phyloP scores from a whole-genome alignment of 306 rosid species.

The Acacia melanoxylon region DNA sequence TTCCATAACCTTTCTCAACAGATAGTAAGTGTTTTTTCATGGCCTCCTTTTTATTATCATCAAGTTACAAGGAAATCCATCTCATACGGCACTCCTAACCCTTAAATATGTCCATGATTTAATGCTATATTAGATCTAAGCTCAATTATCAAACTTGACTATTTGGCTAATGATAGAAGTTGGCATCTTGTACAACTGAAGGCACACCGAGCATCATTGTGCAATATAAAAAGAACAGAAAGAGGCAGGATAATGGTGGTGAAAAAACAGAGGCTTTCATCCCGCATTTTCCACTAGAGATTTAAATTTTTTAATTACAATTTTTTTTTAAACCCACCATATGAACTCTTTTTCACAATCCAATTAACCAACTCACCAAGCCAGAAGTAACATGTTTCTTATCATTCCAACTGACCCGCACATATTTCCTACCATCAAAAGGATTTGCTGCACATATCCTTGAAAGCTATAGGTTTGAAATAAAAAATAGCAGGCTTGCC shows the following conservation, averaged over 20 bases:
- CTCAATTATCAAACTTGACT: neutral
- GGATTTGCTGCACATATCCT: slow-evolving; percentile 5
- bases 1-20: neutral
- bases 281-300: neutral
- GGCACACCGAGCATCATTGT: neutral
- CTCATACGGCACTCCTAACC: neutral
- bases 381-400: slow-evolving; percentile 17
- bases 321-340: slow-evolving; percentile 1
- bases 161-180: neutral
- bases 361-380: slow-evolving; percentile 8
- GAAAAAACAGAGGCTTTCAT: neutral
- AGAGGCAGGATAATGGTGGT: neutral
- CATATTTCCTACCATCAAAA: slow-evolving; percentile 10
- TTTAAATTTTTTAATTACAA: slow-evolving; percentile 12
- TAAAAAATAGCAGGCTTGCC: slow-evolving; percentile 49
- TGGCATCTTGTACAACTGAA: neutral
- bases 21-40: neutral
- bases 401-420: neutral
- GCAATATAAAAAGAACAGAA: neutral
- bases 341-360: slow-evolving; percentile 1
- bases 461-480: slow-evolving; percentile 12
- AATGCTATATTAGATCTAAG: neutral
- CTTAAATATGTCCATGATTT: neutral
- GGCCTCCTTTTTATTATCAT: neutral
- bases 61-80: slow-evolving; percentile 26